These are phyloP conservation scores for Neonectria faginata DNA, from an alignment of 2,329 filamentous ascomycete genomes.

Conservation along the genomic window DNA sequence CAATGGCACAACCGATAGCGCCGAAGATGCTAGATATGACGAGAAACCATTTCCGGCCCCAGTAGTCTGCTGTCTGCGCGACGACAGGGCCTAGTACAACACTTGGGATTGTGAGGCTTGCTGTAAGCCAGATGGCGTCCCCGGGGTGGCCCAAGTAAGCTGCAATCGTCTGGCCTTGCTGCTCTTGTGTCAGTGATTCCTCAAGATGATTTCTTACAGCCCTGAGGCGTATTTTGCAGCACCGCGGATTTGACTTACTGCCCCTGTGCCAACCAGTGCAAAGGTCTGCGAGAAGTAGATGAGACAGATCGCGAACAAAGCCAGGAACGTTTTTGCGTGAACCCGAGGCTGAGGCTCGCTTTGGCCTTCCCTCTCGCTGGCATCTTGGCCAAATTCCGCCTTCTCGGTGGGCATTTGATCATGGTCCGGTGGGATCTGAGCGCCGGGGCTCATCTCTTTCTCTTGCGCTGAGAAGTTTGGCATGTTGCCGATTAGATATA, in stretches of 20 bases:
- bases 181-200: background rate
- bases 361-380: constrained; percentile 1
- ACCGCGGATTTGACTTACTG: constrained; percentile 11
- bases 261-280: constrained; percentile 30
- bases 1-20: constrained; percentile 20
- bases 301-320: constrained; percentile 30
- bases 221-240: background rate
- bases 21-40: constrained; percentile 20
- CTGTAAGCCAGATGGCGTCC: constrained; percentile 30
- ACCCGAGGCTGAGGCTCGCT: constrained; percentile 14
- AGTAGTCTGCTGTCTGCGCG: constrained; percentile 25
- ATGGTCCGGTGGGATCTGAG: background rate
- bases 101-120: constrained; percentile 31
- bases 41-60: constrained; percentile 28
- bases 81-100: constrained; percentile 31
- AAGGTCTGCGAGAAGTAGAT: constrained; percentile 34
- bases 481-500: background rate
- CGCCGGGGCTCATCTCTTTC: background rate
- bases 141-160: constrained; percentile 19
- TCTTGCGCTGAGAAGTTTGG: background rate
- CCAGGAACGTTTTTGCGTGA: constrained; percentile 27
- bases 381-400: background rate
- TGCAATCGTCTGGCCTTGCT: constrained; percentile 31
- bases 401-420: background rate
- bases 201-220: background rate